Percentiles rank a stretch among this genome's conserved stretches.
phyloP scores from a whole-genome alignment of 2,329 filamentous ascomycete genomes.

The Boeremia exigua region DNA sequence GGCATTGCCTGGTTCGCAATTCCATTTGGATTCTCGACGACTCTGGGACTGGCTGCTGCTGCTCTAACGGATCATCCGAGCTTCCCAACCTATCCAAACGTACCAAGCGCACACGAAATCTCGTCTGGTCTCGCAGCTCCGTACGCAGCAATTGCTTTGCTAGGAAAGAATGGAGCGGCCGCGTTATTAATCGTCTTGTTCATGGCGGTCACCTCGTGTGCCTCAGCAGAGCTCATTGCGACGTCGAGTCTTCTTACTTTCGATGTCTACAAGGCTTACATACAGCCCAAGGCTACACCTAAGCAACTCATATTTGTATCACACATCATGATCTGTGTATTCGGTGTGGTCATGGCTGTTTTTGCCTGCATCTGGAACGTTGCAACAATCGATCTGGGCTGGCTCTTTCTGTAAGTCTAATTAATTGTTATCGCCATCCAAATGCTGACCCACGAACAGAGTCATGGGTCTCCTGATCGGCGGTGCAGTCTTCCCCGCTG shows the following conservation, averaged over 20 bases:
- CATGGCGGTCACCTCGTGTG: constrained; percentile 45
- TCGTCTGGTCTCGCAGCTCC: constrained; percentile 39
- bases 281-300: constrained; percentile 46
- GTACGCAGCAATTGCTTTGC: constrained; percentile 36
- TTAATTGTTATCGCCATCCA: neutral
- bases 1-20: constrained; percentile 58
- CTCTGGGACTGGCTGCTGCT: constrained; percentile 53
- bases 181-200: constrained; percentile 41
- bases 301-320: constrained; percentile 49
- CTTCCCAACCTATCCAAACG: constrained; percentile 53
- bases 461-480: constrained; percentile 53
- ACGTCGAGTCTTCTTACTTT: constrained; percentile 51
- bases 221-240: constrained; percentile 51
- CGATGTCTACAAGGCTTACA: constrained; percentile 54
- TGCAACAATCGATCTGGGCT: constrained; percentile 50
- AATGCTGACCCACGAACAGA: constrained; percentile 22
- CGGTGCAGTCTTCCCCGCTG: constrained; percentile 50
- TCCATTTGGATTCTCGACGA: constrained; percentile 49
- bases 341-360: constrained; percentile 49
- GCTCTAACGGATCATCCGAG: constrained; percentile 52
- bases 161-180: constrained; percentile 39
- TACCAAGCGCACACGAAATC: constrained; percentile 33
- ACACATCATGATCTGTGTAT: constrained; percentile 50
- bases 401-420: constrained; percentile 44
- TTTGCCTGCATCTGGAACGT: constrained; percentile 49